Conservation (phyloP, 2,329 filamentous ascomycete genomes). For the Aspergillus floridensis region DNA sequence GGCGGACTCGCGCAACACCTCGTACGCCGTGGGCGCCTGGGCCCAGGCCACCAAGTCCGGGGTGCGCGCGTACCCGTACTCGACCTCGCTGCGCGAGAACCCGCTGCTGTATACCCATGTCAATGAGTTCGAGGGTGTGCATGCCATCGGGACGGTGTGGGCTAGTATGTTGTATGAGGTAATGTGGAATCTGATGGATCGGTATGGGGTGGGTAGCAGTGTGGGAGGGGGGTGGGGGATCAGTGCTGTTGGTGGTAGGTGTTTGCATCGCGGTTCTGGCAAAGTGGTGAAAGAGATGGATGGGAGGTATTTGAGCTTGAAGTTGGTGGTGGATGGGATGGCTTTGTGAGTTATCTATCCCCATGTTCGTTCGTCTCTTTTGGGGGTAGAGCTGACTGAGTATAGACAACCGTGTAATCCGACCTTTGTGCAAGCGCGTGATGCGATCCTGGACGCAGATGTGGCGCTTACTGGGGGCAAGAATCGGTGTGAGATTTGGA, state of each 20-base stretch:
- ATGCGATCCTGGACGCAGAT: conserved; percentile 18
- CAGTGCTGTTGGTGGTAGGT: neutral
- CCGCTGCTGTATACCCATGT: conserved; percentile 13
- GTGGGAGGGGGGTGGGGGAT: neutral
- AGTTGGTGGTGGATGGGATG: conserved; percentile 18
- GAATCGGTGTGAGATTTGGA: conserved; percentile 20
- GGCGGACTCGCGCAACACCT: conserved; percentile 6
- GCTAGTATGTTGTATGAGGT: conserved; percentile 17
- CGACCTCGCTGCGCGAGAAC: conserved; percentile 11
- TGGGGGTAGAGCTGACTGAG: neutral
- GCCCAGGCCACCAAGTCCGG: conserved; percentile 4
- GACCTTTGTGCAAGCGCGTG: conserved; percentile 15
- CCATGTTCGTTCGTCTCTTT: too few relatives aligned
- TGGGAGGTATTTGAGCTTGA: conserved; percentile 17
- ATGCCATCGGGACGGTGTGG: conserved; percentile 17
- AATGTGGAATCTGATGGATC: conserved; percentile 18
- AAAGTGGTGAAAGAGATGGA: conserved; percentile 10
- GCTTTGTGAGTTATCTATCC: conserved; percentile 12
- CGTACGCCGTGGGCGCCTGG: conserved; percentile 16
- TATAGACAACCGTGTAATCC: conserved; percentile 18
- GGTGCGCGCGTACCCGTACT: conserved; percentile 16
- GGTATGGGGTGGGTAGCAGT: conserved; percentile 13
- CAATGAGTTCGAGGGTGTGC: conserved; percentile 7
- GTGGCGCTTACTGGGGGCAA: conserved; percentile 8
- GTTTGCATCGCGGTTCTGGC: too few relatives aligned